Base-by-base conservation (phyloP, 2,329 filamentous ascomycete species). In the Dactylella cylindrospora region DNA sequence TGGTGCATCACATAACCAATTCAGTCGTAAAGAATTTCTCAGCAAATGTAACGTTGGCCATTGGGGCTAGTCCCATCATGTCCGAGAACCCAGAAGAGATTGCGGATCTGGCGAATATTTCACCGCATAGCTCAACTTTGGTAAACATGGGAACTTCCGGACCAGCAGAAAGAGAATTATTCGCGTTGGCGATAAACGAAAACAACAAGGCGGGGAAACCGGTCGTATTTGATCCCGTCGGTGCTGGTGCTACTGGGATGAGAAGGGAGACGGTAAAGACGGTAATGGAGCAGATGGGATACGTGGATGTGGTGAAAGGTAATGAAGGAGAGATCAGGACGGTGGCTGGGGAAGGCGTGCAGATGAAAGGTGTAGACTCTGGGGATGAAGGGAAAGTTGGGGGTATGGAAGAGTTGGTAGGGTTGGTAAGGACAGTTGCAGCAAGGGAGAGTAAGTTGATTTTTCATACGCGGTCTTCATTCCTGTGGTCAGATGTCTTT, bases 1-100 rank as follows among this genome's bases (percentile, higher is more conserved):
- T 97, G 17, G 86, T 86, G 44, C 91, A 97, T 74, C 96, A 95
- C 74, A 97, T 97, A 88, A 97, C 93, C 47, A 97, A 97, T 72
- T 79, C 90, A 46, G 91, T 97, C 0, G 91, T 96, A 17, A 90
- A 95, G 70, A 95, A 96, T 74, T 87, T 97, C 69, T 88, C 90
- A 12, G 91, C 93, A 46, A 96, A 95, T 70, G 85, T 96, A 2
- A 89, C 88, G 31, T 79, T 96, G 12, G 82, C 85, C 26, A 79
- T 94, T 46, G 91, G 91, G 28, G 86, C 87, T 9, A 93, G 86
- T 15, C 91, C 91, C 31, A 96, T 96, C 73, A 97, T 97, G 91
- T 84, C 90, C 5, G 90, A 88, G 72, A 87, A 90, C 69, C 87
- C 84, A 20, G 81, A 84, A 44, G 91, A 97, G 76, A 90, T 90